Evolutionary conservation across 2,329 filamentous ascomycete species (phyloP), one percentile per base, ranked within the genome.

Genomic region (Acephala macrosclerotiorum): DNA sequence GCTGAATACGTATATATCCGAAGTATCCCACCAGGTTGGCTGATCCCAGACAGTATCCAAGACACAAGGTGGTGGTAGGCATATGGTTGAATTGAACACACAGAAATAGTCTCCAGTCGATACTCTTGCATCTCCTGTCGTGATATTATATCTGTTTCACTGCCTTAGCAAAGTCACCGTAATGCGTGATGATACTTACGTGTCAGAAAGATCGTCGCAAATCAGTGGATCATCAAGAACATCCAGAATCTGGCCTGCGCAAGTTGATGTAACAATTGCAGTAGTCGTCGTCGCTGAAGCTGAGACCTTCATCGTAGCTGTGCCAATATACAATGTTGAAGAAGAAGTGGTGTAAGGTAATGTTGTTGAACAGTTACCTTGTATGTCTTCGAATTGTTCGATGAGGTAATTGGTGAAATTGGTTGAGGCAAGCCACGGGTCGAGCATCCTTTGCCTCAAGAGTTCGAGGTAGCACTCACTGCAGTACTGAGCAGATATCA

Each of bases 391-490:
- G 40, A 66, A 70, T 45, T 73, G 68, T 6, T 36, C 66, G 9
- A 72, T 61, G 1, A 73, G 60, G 33, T 69, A 71, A 29, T 73
- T 71, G 9, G 71, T 72, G n/a, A 67, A 64, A 51, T 73, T 71
- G 16, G 56, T 47, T 29, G 73, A 71, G 12, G 71, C 70, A 1
- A 73, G 59, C 38, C 59, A 73, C n/a, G 20, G 60, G 58, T 6
- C 70, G 72, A 20, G 63, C 60, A 11, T 70, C 40, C 42, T 71
- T 61, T 38, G 58, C 58, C 56, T 70, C 61, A 9, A 72, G 58
- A 72, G 63, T 40, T 68, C 59, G 26, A 73, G 26, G 63, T 72
- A 73, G 66, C 71, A 73, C 18, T 70, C 56, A 35, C 64, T 66
- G 62, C 71, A 73, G n/a, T n/a, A n/a, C n/a, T n/a, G n/a, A n/a